These are phyloP conservation scores for Leccinum griseonigrum DNA, from an alignment of 1,284 basidiomycete genomes.

Conservation along the genomic window DNA sequence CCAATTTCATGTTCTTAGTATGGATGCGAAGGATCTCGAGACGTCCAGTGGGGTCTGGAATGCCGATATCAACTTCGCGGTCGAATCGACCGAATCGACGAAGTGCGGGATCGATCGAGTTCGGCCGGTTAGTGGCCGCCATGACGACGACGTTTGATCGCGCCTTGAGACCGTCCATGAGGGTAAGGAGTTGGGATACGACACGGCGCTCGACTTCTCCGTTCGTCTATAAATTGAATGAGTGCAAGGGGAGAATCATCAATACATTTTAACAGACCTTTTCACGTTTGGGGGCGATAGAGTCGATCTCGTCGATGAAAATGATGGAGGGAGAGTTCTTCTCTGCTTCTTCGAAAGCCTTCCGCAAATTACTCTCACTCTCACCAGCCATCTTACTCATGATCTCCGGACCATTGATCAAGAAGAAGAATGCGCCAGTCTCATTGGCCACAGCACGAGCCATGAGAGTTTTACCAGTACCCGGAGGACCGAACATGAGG, in stretches of 20 bases:
- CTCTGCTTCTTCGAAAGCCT: constrained; percentile 99
- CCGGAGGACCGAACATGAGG: constrained; percentile 94
- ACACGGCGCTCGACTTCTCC: constrained; percentile 99
- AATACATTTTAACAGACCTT: constrained; percentile 51
- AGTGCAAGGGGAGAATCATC: constrained; percentile 8
- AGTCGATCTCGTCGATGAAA: constrained; percentile 99
- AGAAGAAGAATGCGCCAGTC: constrained; percentile 99
- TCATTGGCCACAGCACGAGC: constrained; percentile 99
- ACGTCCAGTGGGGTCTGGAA: constrained; percentile 97
- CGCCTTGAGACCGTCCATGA: constrained; percentile 99
- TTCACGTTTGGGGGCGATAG: constrained; percentile 99
- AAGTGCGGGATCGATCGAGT: constrained; percentile 98
- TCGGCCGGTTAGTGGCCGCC: constrained; percentile 98
- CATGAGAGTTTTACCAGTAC: constrained; percentile 98
- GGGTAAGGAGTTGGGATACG: constrained; percentile 94
- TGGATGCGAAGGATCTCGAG: constrained; percentile 98
- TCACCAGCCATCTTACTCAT: constrained; percentile 99
- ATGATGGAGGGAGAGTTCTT: constrained; percentile 99
- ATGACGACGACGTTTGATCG: constrained; percentile 99
- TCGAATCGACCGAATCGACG: constrained; percentile 99
- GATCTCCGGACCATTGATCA: constrained; percentile 99
- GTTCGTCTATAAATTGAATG: constrained; percentile 67
- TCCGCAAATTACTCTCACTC: constrained; percentile 94
- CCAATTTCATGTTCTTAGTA: constrained; percentile 99
- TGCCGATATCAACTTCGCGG: constrained; percentile 98